Percentiles rank a stretch among this genome's conserved stretches.
Evolutionary conservation across 2,329 filamentous ascomycete genomes (phyloP).

Genomic region (Aspergillus quadrilineatus): DNA sequence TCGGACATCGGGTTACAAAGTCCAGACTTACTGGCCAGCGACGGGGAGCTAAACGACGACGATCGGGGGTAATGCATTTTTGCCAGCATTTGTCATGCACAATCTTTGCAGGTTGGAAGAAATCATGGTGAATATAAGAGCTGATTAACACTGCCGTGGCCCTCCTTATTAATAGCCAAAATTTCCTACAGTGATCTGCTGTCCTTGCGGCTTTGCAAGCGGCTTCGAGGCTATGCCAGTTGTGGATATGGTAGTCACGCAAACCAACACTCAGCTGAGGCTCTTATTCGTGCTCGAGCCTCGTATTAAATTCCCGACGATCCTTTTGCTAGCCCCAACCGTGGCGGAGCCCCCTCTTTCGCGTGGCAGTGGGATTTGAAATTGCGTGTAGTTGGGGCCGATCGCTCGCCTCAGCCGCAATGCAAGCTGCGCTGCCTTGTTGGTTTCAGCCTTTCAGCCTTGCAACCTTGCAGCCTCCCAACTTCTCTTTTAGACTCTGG

Average conservation of each 20-base stretch:
- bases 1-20: no score
- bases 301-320: background rate
- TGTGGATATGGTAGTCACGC: background rate
- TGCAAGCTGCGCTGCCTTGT: background rate
- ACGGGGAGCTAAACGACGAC: background rate
- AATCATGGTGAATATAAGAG: slow-evolving; percentile 2
- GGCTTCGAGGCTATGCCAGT: slow-evolving; percentile 1
- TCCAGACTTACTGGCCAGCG: slow-evolving; percentile 3
- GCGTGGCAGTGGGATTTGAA: slow-evolving; percentile 1
- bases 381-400: background rate
- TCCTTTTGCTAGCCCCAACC: background rate
- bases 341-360: background rate
- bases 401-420: background rate
- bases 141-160: background rate
- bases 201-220: background rate
- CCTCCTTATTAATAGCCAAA: background rate
- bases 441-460: background rate
- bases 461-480: background rate
- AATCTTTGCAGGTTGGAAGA: background rate
- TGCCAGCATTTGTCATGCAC: background rate
- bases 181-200: background rate
- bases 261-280: background rate
- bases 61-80: slow-evolving; percentile 5
- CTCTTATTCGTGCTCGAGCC: background rate
- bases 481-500: background rate